phyloP scores from a whole-genome alignment of 2,329 filamentous ascomycete species.

The Verticillium longisporum region DNA sequence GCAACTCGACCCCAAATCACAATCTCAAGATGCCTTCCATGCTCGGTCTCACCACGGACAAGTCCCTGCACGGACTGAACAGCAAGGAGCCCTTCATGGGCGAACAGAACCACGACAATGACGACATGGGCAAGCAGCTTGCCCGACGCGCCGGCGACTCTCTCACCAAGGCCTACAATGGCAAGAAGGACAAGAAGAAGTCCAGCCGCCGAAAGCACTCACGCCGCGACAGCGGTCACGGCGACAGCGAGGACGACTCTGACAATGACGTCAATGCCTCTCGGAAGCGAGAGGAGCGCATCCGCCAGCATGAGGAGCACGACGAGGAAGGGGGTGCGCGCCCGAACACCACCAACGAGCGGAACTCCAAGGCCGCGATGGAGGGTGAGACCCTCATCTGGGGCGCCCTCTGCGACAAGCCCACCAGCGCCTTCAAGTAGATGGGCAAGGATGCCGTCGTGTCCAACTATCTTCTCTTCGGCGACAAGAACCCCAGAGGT shows the following conservation, averaged over 20 bases:
- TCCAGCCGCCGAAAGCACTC: neutral
- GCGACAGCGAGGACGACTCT: conserved; percentile 3
- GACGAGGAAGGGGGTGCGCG: conserved; percentile 1
- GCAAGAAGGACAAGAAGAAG: neutral
- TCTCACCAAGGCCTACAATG: neutral
- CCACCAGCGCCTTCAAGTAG: conserved; percentile 26
- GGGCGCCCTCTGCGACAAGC: conserved; percentile 29
- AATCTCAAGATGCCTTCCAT: conserved; percentile 20
- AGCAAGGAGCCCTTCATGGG: conserved; percentile 1
- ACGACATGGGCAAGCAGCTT: conserved; percentile 4
- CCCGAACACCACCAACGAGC: conserved; percentile 26
- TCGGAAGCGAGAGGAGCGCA: conserved; percentile 28
- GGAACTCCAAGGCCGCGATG: conserved; percentile 27
- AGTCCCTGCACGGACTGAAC: conserved; percentile 11
- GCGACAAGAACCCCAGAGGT: conserved; percentile 15
- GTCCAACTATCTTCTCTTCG: conserved; percentile 25
- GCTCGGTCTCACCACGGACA: conserved; percentile 24
- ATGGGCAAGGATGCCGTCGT: conserved; percentile 29
- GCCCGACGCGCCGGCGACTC: neutral
- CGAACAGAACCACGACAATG: conserved; percentile 1
- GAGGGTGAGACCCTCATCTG: conserved; percentile 30
- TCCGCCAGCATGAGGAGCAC: conserved; percentile 18
- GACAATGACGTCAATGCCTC: neutral
- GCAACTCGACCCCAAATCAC: neutral
- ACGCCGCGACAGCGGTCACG: conserved; percentile 2